Evolutionary conservation across 495 filamentous ascomycete genomes (phyloP).

Genomic region (Aspergillus heteromorphus): DNA sequence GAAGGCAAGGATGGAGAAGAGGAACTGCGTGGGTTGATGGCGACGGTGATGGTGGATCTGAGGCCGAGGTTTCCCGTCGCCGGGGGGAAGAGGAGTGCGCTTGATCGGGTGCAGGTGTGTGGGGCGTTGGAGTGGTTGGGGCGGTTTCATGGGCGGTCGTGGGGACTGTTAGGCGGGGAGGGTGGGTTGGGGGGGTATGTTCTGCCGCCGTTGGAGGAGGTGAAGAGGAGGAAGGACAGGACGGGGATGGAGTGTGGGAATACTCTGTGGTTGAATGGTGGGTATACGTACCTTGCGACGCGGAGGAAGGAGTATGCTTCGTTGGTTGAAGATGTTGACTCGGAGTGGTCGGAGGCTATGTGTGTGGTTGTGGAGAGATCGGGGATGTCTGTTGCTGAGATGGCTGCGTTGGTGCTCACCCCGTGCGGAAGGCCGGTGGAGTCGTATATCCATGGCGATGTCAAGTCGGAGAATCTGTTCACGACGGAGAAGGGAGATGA

Average conservation of each 20-base stretch:
- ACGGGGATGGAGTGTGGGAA: constrained; percentile 1
- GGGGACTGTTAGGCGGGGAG: constrained; percentile 21
- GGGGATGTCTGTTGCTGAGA: constrained; percentile 32
- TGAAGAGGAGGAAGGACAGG: neutral
- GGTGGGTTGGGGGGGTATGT: too few relatives aligned
- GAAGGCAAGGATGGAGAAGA: constrained; percentile 13
- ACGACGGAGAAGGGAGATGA: constrained; percentile 22
- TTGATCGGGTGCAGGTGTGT: constrained; percentile 22
- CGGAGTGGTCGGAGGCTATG: constrained; percentile 29
- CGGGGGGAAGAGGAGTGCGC: constrained; percentile 23
- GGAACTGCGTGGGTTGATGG: constrained; percentile 26
- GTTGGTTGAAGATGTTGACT: constrained; percentile 20
- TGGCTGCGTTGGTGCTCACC: constrained; percentile 24
- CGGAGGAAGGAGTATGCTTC: constrained; percentile 29
- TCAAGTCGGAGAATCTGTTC: constrained; percentile 42
- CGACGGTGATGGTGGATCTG: constrained; percentile 34
- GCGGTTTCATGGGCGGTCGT: constrained; percentile 24
- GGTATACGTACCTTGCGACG: constrained; percentile 38
- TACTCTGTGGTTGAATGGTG: constrained; percentile 38
- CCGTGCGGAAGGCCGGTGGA: constrained; percentile 26
- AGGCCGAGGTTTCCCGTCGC: constrained; percentile 23
- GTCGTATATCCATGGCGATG: constrained; percentile 37
- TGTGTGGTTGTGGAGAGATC: constrained; percentile 12
- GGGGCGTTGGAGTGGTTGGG: constrained; percentile 32
- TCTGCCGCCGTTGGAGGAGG: constrained; percentile 31